Percentiles rank a stretch among this genome's conserved stretches.
Evolutionary conservation across 345 rosid genomes (phyloP).

Genomic region (Melaleuca alternifolia): DNA sequence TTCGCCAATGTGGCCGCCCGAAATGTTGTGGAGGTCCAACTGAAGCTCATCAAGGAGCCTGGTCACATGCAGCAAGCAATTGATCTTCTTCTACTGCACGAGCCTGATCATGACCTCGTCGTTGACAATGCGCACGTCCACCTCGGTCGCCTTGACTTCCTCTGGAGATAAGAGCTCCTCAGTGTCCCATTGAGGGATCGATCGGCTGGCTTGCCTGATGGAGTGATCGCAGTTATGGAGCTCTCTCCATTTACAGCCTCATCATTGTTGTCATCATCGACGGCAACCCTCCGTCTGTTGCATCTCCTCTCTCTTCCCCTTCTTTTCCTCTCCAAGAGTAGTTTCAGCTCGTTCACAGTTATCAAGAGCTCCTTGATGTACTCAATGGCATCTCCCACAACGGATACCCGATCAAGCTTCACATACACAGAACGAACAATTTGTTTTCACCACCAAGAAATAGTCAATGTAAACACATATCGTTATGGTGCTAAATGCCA

Average conservation of each 20-base stretch:
- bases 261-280: neutral
- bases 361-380: conserved; percentile 65
- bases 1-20: conserved; percentile 81
- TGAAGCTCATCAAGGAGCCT: conserved; percentile 63
- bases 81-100: conserved; percentile 59
- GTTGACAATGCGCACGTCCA: conserved; percentile 67
- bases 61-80: conserved; percentile 65
- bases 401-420: conserved; percentile 71
- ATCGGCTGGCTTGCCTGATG: conserved; percentile 16
- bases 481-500: neutral
- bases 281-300: conserved; percentile 28
- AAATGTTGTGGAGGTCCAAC: conserved; percentile 68
- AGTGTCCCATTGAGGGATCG: conserved; percentile 27
- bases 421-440: neutral
- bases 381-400: conserved; percentile 68
- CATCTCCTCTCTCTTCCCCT: conserved; percentile 34
- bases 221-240: conserved; percentile 9
- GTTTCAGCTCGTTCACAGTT: conserved; percentile 60
- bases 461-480: neutral
- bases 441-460: neutral
- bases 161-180: conserved; percentile 70
- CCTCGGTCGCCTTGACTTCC: conserved; percentile 79
- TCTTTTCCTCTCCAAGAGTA: conserved; percentile 65
- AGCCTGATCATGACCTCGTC: conserved; percentile 79
- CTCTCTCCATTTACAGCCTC: conserved; percentile 26